Evolutionary conservation across 1,139 yeast genomes (phyloP).

Genomic region (Blastobotrys buckinghamii): DNA sequence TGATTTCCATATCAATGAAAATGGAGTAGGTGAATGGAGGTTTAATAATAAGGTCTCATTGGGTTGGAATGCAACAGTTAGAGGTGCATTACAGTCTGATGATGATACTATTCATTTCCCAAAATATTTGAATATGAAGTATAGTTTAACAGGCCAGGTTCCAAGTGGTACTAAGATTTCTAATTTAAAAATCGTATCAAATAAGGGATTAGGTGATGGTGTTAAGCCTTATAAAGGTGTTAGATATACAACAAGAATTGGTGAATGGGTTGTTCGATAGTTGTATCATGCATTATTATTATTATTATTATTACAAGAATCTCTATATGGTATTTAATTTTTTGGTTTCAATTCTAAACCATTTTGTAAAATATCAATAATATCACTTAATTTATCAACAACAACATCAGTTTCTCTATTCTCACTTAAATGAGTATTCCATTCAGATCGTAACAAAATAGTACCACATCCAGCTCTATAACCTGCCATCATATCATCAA

Average conservation of each 20-base stretch:
- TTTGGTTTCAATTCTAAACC: constrained; percentile 31
- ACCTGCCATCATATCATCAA: constrained; percentile 60
- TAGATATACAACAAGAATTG: constrained; percentile 65
- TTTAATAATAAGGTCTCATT: constrained; percentile 54
- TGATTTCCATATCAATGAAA: constrained; percentile 52
- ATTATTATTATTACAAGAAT: too few species aligned
- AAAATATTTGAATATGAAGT: constrained; percentile 46
- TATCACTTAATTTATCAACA: constrained; percentile 38
- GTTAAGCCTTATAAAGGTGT: constrained; percentile 90
- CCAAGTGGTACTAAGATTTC: constrained; percentile 75
- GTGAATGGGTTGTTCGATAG: constrained; percentile 49
- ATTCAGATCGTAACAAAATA: constrained; percentile 44
- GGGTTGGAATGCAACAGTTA: constrained; percentile 64
- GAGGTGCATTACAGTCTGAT: constrained; percentile 45
- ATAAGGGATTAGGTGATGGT: constrained; percentile 54
- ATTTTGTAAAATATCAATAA: constrained; percentile 35
- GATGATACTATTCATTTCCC: constrained; percentile 38
- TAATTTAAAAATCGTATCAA: constrained; percentile 51
- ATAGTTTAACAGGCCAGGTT: constrained; percentile 59
- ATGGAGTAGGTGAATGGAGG: constrained; percentile 65
- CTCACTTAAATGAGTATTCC: constrained; percentile 38
- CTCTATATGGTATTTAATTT: background rate
- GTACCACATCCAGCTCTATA: constrained; percentile 52
- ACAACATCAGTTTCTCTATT: constrained; percentile 39
- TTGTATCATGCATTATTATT: too few species aligned